Conservation (phyloP, 805 yeast genomes). For the Blastobotrys americana region DNA sequence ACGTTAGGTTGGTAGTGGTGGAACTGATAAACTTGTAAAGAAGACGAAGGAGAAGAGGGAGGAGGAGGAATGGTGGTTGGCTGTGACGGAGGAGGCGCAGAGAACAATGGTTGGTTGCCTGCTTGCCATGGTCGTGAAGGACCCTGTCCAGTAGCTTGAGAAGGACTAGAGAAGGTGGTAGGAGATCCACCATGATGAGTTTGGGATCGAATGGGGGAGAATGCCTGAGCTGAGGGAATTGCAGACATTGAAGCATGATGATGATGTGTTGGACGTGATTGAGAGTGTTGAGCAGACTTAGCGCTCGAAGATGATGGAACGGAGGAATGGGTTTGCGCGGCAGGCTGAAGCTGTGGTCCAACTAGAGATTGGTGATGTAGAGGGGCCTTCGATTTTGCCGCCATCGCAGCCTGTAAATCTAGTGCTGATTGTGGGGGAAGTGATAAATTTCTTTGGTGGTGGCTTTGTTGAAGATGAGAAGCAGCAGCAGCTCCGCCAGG, state of each 20-base stretch:
- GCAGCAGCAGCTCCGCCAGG: not conserved
- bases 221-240: slow-evolving; percentile 9
- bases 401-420: not conserved
- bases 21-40: slow-evolving; percentile 48
- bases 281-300: slow-evolving; percentile 8
- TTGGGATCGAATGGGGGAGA: slow-evolving; percentile 6
- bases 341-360: slow-evolving; percentile 7
- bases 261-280: slow-evolving; percentile 18
- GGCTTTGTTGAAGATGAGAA: not conserved
- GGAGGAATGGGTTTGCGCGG: slow-evolving; percentile 12
- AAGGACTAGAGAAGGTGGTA: slow-evolving; percentile 2
- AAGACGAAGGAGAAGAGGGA: slow-evolving; percentile 22
- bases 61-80: slow-evolving; percentile 19
- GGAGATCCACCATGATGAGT: slow-evolving; percentile 16
- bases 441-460: slow-evolving; percentile 23
- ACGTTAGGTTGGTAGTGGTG: slow-evolving; percentile 48
- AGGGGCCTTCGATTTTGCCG: not conserved
- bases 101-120: slow-evolving; percentile 1
- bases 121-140: not conserved
- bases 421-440: slow-evolving; percentile 18
- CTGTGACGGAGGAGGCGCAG: slow-evolving; percentile 15
- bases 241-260: slow-evolving; percentile 21
- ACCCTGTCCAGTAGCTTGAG: slow-evolving; percentile 5
- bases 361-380: slow-evolving; percentile 11
- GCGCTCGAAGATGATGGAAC: slow-evolving; percentile 9